A percentile compares a stretch with the other conserved stretches of the same genome.
These are phyloP conservation scores for Cladosporium sp. DNA, from an alignment of 2,329 filamentous ascomycete species.

Conservation along the genomic window DNA sequence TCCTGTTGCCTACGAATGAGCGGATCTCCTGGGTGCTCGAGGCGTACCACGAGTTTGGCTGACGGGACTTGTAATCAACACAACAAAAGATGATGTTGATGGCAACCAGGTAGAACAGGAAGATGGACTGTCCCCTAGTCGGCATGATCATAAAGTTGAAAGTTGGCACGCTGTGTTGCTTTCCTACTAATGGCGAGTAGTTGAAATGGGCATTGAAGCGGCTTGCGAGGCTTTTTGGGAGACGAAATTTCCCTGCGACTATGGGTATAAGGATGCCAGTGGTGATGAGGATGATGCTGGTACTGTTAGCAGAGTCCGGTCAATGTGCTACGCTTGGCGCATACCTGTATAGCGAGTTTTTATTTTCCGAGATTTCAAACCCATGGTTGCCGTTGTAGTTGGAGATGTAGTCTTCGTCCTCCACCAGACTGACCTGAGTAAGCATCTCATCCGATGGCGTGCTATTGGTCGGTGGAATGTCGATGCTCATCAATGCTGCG, in stretches of 20 bases:
- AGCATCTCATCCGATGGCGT: slow-evolving; percentile 30
- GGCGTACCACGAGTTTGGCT: slow-evolving; percentile 35
- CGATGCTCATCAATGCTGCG: slow-evolving; percentile 32
- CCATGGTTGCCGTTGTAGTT: slow-evolving; percentile 33
- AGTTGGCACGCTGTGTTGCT: slow-evolving; percentile 20
- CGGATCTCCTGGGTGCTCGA: slow-evolving; percentile 32
- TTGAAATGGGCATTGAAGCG: slow-evolving; percentile 26
- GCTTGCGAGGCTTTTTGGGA: slow-evolving; percentile 21
- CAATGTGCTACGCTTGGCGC: neutral
- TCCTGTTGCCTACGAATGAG: slow-evolving; percentile 44
- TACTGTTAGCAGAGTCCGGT: neutral
- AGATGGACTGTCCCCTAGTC: slow-evolving; percentile 32
- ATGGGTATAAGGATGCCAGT: slow-evolving; percentile 28
- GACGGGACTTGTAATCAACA: slow-evolving; percentile 28
- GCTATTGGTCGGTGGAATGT: slow-evolving; percentile 27
- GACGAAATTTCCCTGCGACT: slow-evolving; percentile 24
- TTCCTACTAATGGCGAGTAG: slow-evolving; percentile 25
- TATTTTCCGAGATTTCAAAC: slow-evolving; percentile 36
- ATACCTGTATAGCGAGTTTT: slow-evolving; percentile 39
- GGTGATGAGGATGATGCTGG: slow-evolving; percentile 28
- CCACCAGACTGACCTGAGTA: slow-evolving; percentile 38
- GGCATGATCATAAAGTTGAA: slow-evolving; percentile 28
- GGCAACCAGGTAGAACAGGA: slow-evolving; percentile 34
- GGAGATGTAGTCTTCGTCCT: slow-evolving; percentile 32
- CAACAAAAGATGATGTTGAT: slow-evolving; percentile 38